These are phyloP conservation scores for Saccharomyces hybrid DNA, from an alignment of 1,139 yeast species.

Conservation along the genomic window DNA sequence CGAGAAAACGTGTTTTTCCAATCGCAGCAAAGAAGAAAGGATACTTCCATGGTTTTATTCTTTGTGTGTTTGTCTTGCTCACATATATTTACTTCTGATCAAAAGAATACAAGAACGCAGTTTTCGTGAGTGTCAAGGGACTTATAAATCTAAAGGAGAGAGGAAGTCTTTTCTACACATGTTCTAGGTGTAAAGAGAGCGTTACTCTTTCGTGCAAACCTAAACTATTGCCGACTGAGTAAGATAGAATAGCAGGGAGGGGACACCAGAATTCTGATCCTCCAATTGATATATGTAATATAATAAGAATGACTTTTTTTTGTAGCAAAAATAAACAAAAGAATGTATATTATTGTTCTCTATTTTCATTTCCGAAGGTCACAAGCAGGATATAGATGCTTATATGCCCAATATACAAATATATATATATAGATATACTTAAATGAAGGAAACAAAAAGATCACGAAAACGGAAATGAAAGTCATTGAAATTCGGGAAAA, in stretches of 20 bases:
- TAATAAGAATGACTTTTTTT: background rate
- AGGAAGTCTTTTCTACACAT: background rate
- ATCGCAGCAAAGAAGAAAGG: conserved; percentile 88
- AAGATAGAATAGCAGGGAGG: background rate
- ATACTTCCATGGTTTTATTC: conserved; percentile 90
- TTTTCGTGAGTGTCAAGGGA: conserved; percentile 14
- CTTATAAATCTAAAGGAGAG: background rate
- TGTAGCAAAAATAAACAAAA: background rate
- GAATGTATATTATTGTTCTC: background rate
- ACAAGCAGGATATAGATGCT: background rate
- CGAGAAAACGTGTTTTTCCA: conserved; percentile 94
- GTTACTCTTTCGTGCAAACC: background rate
- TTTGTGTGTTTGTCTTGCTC: conserved; percentile 87
- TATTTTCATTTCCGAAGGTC: background rate
- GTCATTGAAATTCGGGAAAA: background rate
- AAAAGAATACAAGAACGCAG: conserved; percentile 32
- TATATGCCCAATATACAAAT: background rate
- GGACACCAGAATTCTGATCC: background rate
- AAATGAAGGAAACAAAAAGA: background rate
- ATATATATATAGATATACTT: background rate
- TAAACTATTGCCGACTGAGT: background rate
- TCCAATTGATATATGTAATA: background rate
- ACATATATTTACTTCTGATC: conserved; percentile 49
- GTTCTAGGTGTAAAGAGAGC: background rate
- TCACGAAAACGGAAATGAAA: background rate